Evolutionary conservation across 495 filamentous ascomycete species (phyloP).

Genomic region (Baudoinia panamericana): DNA sequence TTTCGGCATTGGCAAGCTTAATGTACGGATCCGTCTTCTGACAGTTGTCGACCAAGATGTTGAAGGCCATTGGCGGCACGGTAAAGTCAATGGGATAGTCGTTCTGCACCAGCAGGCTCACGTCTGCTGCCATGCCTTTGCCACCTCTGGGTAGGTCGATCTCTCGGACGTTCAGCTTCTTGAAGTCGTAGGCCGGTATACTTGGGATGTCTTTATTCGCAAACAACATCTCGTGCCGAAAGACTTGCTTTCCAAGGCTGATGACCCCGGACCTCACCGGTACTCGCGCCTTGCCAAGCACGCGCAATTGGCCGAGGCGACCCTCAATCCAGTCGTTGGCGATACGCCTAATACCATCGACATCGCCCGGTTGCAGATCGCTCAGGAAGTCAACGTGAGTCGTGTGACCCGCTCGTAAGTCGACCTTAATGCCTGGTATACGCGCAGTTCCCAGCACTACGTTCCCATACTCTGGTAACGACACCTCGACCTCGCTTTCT

Average conservation of each 20-base stretch:
- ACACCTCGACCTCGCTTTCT: conserved; percentile 58
- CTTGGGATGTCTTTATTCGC: conserved; percentile 71
- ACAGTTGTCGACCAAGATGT: conserved; percentile 72
- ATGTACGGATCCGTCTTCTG: conserved; percentile 46
- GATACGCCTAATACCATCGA: conserved; percentile 65
- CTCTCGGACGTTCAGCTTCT: conserved; percentile 62
- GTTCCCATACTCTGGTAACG: conserved; percentile 71
- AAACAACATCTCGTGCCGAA: conserved; percentile 60
- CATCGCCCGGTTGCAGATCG: conserved; percentile 59
- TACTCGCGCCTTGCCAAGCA: conserved; percentile 58
- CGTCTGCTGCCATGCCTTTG: conserved; percentile 63
- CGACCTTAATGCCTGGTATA: conserved; percentile 58
- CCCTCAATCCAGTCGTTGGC: conserved; percentile 82
- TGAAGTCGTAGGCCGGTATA: conserved; percentile 66
- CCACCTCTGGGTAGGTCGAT: conserved; percentile 35
- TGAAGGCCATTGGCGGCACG: conserved; percentile 69
- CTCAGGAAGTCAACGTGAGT: conserved; percentile 67
- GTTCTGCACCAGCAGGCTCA: conserved; percentile 53
- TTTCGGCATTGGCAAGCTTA: conserved; percentile 62
- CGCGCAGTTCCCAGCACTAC: conserved; percentile 61
- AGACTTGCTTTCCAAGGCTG: conserved; percentile 53
- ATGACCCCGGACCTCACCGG: conserved; percentile 65
- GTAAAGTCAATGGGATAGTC: conserved; percentile 59
- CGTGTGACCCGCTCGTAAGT: conserved; percentile 59
- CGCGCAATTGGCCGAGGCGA: conserved; percentile 47